A percentile compares a stretch with the other conserved stretches of the same genome.
Evolutionary conservation across 805 yeast species (phyloP).

Genomic region (Lipomyces yamanashiensis): DNA sequence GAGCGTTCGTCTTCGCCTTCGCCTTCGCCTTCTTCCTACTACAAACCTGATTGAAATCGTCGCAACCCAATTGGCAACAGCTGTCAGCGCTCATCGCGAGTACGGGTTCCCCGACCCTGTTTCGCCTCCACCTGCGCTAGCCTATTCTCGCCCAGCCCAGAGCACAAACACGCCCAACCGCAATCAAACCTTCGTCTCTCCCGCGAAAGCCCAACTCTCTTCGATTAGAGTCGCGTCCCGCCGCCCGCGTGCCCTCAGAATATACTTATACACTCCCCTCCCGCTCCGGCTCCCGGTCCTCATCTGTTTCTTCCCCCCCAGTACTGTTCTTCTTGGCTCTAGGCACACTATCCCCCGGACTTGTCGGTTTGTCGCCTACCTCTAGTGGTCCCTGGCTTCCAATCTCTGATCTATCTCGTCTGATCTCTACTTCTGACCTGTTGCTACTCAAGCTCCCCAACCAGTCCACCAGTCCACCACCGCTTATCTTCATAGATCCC

Average conservation of each 20-base stretch:
- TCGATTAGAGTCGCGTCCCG: neutral
- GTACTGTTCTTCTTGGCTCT: neutral
- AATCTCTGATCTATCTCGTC: neutral
- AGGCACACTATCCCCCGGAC: no score
- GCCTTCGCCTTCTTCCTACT: no score
- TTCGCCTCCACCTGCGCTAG: neutral
- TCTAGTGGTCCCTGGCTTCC: neutral
- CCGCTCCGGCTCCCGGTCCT: neutral
- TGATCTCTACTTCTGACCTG: neutral
- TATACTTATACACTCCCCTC: constrained; percentile 7
- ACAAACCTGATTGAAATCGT: constrained; percentile 4
- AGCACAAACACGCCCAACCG: constrained; percentile 6
- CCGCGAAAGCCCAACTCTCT: neutral
- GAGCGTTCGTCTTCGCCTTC: no score
- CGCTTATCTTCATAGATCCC: no score
- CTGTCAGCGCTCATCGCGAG: constrained; percentile 15
- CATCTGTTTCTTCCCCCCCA: neutral
- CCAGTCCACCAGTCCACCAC: no score
- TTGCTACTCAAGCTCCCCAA: no score
- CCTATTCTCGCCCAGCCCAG: constrained; percentile 2
- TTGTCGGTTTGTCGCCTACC: neutral
- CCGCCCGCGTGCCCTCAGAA: constrained; percentile 8
- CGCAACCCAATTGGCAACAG: constrained; percentile 12
- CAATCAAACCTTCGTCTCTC: constrained; percentile 21
- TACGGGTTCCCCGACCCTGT: constrained; percentile 2